Base-by-base conservation (phyloP, 1,284 basidiomycete species). In the Irpex rosettiformis region DNA sequence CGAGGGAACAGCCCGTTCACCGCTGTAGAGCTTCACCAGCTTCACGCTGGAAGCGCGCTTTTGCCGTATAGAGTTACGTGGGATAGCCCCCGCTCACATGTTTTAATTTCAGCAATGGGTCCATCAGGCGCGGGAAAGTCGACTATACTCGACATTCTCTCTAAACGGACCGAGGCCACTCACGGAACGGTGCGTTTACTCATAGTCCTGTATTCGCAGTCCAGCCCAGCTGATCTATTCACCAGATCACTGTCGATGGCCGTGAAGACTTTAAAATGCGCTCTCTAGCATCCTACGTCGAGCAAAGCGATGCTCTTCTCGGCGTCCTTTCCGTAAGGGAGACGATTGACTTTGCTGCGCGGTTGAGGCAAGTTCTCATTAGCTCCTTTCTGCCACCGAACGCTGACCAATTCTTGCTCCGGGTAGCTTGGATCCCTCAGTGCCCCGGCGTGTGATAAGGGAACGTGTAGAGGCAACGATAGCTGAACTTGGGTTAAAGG, bases 321-420 rank as follows among this genome's bases (percentile, higher is more conserved):
- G 82, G 84, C 1, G 84, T 82, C 3, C 74, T 85, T 22, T 85
- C 86, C 3, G 85, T 88, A 3, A 75, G 80, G 2, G 86, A 89
- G 69, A 82, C 84, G 0, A 77, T 89, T 10, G 63, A 77, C 8
- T 88, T 86, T 64, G 82, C 86, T 0, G 79, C 86, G 0, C 74
- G 81, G 16, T 75, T 89, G 1, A 74, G 78, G 79, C 78, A 48
- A 55, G 76, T 69, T 8, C 52, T 27, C 13, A 53, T 4, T 52
- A n/a, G 18, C 54, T 43, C 51, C 40, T 22, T 1, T 28, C 54
- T 51, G n/a, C 8, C 22, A 37, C 40, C n/a, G 48, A n/a, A 18
- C 16, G 30, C 27, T 25, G 28, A 52, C 28, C 4, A 30, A 37
- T 42, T 10, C 29, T n/a, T 13, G 13, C 6, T 28, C 16, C 5